Conservation (phyloP, 441 rosid genomes). For the Syzygium malaccense region DNA sequence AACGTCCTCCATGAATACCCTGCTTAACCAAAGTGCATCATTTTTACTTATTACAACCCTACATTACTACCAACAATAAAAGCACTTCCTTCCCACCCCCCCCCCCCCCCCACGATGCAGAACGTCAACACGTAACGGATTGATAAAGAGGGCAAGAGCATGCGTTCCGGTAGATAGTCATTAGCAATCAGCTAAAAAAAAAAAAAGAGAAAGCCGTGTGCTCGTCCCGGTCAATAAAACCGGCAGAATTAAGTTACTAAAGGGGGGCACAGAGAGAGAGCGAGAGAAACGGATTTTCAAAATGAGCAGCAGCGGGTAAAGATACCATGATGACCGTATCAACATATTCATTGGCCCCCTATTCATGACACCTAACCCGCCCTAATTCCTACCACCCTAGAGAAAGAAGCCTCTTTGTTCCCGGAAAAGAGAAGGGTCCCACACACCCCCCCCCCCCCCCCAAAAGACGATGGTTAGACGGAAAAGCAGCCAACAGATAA, state of each 20-base stretch:
- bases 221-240: neutral
- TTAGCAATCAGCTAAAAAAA: neutral
- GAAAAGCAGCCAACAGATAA: neutral
- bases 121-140: neutral
- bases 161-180: neutral
- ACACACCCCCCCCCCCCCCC: neutral
- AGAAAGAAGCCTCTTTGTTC: neutral
- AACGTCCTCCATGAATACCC: neutral
- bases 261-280: neutral
- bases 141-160: neutral
- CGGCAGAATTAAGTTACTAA: neutral
- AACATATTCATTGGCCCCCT: neutral
- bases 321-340: neutral
- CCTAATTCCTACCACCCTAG: neutral
- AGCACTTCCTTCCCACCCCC: neutral
- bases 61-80: no score
- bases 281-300: neutral
- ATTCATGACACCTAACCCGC: neutral
- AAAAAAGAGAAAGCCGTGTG: no score
- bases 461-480: neutral
- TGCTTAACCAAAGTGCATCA: no score
- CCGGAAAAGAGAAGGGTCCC: neutral
- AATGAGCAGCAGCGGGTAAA: neutral
- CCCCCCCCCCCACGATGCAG: neutral
- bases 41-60: no score